Evolutionary conservation across 2,329 filamentous ascomycete species (phyloP), one percentile per base, ranked within the genome.

Genomic region (Akanthomyces dipterigenus): DNA sequence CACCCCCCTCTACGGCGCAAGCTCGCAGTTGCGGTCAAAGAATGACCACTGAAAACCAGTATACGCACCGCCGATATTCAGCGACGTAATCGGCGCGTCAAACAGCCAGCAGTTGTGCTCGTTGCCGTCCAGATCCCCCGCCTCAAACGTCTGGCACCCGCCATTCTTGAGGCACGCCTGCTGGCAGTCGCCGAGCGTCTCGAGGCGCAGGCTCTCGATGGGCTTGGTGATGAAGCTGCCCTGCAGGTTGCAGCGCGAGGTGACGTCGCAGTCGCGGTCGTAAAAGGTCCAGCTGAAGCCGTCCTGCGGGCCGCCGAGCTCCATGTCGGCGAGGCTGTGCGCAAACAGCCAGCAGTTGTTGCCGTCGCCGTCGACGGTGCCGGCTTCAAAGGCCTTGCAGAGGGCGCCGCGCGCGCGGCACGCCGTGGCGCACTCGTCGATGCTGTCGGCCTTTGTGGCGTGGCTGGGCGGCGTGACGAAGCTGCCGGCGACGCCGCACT

Each of bases 21-120:
- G 20, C 34, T 51, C 46, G 51, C 59, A 61, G 26, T 61, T 40
- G 20, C 45, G 38, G 51, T 61, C 59, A 16, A 53, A 61, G 12
- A 61, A 61, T 1, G 50, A 38, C 59, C 59, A 61, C 26, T 40
- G 11, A 28, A 28, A 61, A 18, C 59, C 59, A 3, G 51, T 49
- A 11, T 43, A 45, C 1, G 59, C 50, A 18, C 50, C 43, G 18
- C 50, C 51, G 12, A 55, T 61, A n/a, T 50, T 42, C 28, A 61
- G 43, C 18, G 42, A 45, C 28, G 28, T 48, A 4, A 61, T 34
- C n/a, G 40, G 26, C 5, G 20, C 6, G 24, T 61, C 50, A 43
- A 61, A 61, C 12, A 61, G 51, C 59, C 59, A 61, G 51, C 59
- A 61, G 59, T 61, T 61, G 34, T 61, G 45, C n/a, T 26, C 51